Evolutionary conservation across 495 filamentous ascomycete species (phyloP).

Genomic region (Hyaloscypha bicolor): DNA sequence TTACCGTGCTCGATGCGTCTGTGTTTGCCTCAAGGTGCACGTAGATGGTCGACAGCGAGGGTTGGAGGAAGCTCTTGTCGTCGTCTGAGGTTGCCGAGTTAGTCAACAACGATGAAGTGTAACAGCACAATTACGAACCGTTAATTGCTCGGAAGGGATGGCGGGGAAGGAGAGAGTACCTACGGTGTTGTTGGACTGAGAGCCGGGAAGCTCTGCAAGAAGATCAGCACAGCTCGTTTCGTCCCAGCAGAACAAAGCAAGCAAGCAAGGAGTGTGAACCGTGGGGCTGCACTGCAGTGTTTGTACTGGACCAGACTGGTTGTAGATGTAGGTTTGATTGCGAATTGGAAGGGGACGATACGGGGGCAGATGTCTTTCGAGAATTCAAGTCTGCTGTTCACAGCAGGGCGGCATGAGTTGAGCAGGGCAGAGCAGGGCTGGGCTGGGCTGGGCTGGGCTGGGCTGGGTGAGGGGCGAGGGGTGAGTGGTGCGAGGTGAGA

Average conservation of each 20-base stretch:
- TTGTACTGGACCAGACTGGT: too few relatives aligned
- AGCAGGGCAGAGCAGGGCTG: too few relatives aligned
- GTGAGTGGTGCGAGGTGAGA: too few relatives aligned
- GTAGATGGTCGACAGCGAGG: background rate
- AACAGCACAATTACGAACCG: background rate
- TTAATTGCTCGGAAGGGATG: background rate
- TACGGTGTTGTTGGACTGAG: background rate
- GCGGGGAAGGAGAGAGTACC: background rate
- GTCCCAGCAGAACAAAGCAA: background rate
- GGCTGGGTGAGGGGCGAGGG: too few relatives aligned
- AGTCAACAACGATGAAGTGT: background rate
- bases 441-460: too few relatives aligned
- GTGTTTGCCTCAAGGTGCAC: background rate
- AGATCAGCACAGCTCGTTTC: background rate
- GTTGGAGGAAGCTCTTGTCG: background rate
- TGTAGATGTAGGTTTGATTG: too few relatives aligned
- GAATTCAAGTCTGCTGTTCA: too few relatives aligned
- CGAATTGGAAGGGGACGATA: too few relatives aligned
- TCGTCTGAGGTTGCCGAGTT: background rate
- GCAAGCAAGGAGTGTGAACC: background rate
- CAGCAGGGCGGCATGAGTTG: too few relatives aligned
- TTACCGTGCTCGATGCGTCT: background rate
- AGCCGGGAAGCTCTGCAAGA: background rate
- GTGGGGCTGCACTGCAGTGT: too few relatives aligned
- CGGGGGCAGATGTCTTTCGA: too few relatives aligned